These are phyloP conservation scores for Penicillium goetzii DNA, from an alignment of 495 filamentous ascomycete genomes.

Conservation along the genomic window DNA sequence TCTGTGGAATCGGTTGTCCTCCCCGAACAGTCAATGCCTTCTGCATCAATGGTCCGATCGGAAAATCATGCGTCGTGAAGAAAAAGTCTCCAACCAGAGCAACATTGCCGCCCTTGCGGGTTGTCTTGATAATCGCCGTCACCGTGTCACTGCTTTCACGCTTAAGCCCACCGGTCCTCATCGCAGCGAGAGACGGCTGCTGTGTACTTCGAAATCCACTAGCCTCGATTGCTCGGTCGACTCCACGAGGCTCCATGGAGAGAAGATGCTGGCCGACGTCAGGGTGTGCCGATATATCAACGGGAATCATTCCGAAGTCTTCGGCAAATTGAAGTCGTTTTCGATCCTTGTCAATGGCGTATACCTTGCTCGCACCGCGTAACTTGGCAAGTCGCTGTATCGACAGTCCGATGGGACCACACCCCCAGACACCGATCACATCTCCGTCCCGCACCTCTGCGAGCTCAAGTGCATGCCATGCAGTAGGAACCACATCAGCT, in stretches of 20 bases:
- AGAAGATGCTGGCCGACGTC: constrained; percentile 37
- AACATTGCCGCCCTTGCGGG: constrained; percentile 38
- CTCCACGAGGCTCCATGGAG: constrained; percentile 34
- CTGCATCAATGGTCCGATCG: constrained; percentile 34
- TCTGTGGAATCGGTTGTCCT: constrained; percentile 30
- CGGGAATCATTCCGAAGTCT: constrained; percentile 30
- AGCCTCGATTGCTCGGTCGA: constrained; percentile 42
- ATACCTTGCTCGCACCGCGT: constrained; percentile 36
- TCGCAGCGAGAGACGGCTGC: constrained; percentile 25
- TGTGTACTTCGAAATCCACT: constrained; percentile 37
- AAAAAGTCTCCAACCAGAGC: constrained; percentile 41
- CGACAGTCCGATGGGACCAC: constrained; percentile 37
- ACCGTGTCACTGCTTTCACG: constrained; percentile 34
- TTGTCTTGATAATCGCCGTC: constrained; percentile 33
- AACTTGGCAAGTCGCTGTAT: constrained; percentile 31
- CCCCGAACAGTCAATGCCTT: constrained; percentile 37
- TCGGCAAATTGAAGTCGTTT: constrained; percentile 32
- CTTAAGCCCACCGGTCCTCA: constrained; percentile 34
- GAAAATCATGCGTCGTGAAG: constrained; percentile 34
- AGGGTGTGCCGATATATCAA: constrained; percentile 31
- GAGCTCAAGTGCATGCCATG: constrained; percentile 40
- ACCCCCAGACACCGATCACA: constrained; percentile 49
- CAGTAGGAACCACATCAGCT: constrained; percentile 41
- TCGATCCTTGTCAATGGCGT: constrained; percentile 38
- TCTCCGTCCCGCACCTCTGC: constrained; percentile 42